Base-by-base conservation (phyloP, 2,329 filamentous ascomycete genomes). In the Aspergillus glaucus region DNA sequence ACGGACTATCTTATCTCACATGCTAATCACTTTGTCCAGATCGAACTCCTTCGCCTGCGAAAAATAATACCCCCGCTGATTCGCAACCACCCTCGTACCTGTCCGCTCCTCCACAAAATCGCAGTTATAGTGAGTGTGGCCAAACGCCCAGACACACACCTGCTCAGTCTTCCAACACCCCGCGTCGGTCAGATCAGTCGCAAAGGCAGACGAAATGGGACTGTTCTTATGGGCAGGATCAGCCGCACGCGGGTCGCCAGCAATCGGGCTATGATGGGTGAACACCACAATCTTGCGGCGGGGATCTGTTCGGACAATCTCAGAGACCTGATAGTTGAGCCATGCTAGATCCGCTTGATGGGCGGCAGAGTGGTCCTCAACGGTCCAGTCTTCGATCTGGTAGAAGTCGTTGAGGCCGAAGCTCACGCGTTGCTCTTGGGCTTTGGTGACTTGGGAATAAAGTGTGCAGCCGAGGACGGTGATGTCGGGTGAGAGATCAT, bases 361-460 rank as follows among this genome's bases (percentile, higher is more conserved):
- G 2, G 62, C 60, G 4, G 51, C 52, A 24, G 52, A 55, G 49
- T 72, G 68, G 9, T 50, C 53, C 19, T 62, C 60, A 4, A 70
- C 57, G 1, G 59, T 59, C 66, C 68, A 72, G 43, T 65, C 53
- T 0, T 57, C 42, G n/a, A 70, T 79, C 1, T 71, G 56, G 53
- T 71, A 77, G 52, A 81, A 82, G 62, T 81, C 78, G 41, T 77
- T 77, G 7, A 81, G 54, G 0, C 72, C 66, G 32, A 70, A 57
- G 43, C 67, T 69, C 12, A 81, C 71, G 0, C 49, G 56, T 30
- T 67, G 62, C 6, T 57, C 53, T 6, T 71, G 64, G n/a, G 66
- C 57, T 0, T 65, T 47, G 1, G 69, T 65, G 22, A 82, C 62
- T 7, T 59, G 47, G 0, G 79, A 81, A 62, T 77, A 79, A 2